Evolutionary conservation across 1,284 basidiomycete genomes (phyloP).

Genomic region (Trichosporon sp.): DNA sequence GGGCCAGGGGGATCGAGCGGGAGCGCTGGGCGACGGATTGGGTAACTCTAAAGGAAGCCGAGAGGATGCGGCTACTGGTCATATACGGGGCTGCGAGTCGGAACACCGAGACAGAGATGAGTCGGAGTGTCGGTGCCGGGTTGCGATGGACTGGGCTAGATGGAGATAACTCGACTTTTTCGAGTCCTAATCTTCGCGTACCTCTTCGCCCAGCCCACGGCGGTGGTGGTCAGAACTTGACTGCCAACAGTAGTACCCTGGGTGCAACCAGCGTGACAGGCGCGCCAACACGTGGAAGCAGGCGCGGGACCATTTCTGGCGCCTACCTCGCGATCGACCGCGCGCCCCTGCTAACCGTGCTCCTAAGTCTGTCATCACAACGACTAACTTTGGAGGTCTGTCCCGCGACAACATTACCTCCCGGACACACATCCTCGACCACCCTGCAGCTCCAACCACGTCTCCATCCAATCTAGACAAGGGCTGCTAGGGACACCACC

Average conservation of each 20-base stretch:
- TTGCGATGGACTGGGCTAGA: neutral
- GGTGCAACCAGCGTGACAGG: neutral
- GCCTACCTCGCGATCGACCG: slow-evolving; percentile 7
- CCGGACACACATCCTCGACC: slow-evolving; percentile 8
- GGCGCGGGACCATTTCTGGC: neutral
- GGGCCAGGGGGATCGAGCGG: slow-evolving; percentile 16
- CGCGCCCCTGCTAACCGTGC: neutral
- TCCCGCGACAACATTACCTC: slow-evolving; percentile 23
- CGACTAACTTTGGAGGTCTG: slow-evolving; percentile 3
- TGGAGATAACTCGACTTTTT: neutral
- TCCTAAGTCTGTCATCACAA: slow-evolving; percentile 17
- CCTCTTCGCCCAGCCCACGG: neutral
- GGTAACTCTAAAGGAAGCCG: slow-evolving; percentile 16
- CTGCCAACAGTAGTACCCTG: neutral
- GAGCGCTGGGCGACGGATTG: slow-evolving; percentile 5
- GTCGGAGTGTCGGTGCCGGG: slow-evolving; percentile 5
- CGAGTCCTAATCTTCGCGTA: slow-evolving; percentile 10
- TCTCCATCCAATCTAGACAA: neutral
- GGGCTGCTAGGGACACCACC: neutral
- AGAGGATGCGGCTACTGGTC: slow-evolving; percentile 26
- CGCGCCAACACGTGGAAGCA: neutral
- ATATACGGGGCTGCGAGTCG: slow-evolving; percentile 27
- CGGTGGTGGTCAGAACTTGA: neutral
- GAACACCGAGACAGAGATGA: neutral
- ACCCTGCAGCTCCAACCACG: slow-evolving; percentile 4